phyloP scores from a whole-genome alignment of 768 basidiomycete genomes.

The Serendipita sp. region DNA sequence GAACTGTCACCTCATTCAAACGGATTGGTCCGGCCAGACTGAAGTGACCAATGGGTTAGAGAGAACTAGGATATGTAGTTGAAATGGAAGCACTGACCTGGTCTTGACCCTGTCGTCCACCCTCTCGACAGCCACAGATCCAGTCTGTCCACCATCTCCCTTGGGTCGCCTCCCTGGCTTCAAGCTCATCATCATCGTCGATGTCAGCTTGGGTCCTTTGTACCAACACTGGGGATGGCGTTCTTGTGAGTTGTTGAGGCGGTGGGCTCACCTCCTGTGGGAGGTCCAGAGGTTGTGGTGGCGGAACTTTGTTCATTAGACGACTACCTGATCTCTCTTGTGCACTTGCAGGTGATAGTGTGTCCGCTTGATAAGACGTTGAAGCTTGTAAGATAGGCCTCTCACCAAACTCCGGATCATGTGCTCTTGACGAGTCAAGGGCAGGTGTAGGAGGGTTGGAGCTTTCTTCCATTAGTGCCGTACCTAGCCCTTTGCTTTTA shows the following conservation, averaged over 20 bases:
- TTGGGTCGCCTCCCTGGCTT: slow-evolving; percentile 23
- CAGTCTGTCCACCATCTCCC: slow-evolving; percentile 75
- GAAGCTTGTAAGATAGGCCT: slow-evolving; percentile 17
- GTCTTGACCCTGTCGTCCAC: slow-evolving; percentile 56
- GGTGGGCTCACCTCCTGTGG: slow-evolving; percentile 46
- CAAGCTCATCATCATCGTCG: slow-evolving; percentile 12
- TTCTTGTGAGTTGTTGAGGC: slow-evolving; percentile 28
- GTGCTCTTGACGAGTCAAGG: slow-evolving; percentile 9
- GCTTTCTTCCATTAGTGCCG: slow-evolving; percentile 17
- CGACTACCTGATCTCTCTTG: not conserved
- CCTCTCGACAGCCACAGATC: slow-evolving; percentile 67
- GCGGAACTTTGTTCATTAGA: slow-evolving; percentile 17
- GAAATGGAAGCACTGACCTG: slow-evolving; percentile 34
- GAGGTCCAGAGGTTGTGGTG: slow-evolving; percentile 44
- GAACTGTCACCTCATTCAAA: slow-evolving; percentile 23
- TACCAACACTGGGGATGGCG: slow-evolving; percentile 16
- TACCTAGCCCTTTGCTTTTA: not conserved
- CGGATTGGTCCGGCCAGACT: slow-evolving; percentile 66
- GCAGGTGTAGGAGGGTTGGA: slow-evolving; percentile 8
- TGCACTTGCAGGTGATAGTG: not conserved
- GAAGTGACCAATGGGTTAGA: not conserved
- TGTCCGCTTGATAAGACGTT: slow-evolving; percentile 17
- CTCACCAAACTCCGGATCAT: slow-evolving; percentile 8
- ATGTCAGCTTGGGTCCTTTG: not conserved
- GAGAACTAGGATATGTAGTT: not conserved